Evolutionary conservation across 306 rosid species (phyloP).

Genomic region (Mimosa pudica): DNA sequence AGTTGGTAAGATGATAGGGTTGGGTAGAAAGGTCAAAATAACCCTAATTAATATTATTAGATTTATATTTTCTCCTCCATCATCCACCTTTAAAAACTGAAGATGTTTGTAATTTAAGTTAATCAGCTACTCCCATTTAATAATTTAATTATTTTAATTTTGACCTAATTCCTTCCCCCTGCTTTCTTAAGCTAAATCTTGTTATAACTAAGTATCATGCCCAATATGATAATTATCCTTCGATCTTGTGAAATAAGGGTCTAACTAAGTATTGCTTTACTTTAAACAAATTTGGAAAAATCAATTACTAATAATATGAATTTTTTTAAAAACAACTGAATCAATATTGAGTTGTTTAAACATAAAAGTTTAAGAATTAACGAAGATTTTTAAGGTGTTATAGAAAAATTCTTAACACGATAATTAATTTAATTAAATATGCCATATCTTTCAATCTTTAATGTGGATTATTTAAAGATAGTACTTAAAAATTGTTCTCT

Average conservation of each 20-base stretch:
- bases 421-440: no score
- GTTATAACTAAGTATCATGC: no score
- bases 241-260: background rate
- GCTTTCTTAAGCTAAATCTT: background rate
- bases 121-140: background rate
- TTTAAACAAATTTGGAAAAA: background rate
- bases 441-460: no score
- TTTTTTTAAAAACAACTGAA: background rate
- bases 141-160: no score
- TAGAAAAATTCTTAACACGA: no score
- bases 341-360: background rate
- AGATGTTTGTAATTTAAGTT: background rate
- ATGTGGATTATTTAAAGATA: no score
- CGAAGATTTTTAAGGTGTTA: no score
- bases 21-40: background rate
- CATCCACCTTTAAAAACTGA: background rate
- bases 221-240: background rate
- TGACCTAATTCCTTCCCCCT: background rate
- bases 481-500: background rate
- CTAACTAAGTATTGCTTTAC: background rate
- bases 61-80: background rate
- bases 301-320: background rate
- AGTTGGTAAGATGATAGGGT: constrained; percentile 2
- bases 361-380: background rate
- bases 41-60: background rate